Evolutionary conservation across 257 asterid genomes (phyloP), one percentile per base, ranked within the genome.

Genomic region (Phtheirospermum japonicum): DNA sequence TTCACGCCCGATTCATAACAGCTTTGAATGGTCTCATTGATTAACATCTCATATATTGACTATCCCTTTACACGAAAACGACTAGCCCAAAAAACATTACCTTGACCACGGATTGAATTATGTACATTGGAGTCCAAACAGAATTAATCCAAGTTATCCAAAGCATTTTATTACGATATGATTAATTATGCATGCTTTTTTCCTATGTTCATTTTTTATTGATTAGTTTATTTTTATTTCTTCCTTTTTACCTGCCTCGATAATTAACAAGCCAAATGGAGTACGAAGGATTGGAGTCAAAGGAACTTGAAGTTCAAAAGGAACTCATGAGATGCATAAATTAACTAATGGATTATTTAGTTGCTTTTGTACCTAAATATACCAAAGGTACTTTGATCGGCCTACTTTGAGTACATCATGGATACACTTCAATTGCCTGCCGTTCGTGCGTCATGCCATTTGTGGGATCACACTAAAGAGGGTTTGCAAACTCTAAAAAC

Each of bases 171-270:
- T 20, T 43, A 30, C 11, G 32, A 19, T 19, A 16, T 36, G 18
- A 52, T 34, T 34, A 34, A 34, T 17, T 58, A 50, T 18, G 48
- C 12, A 12, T 30, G 31, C 34, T 56, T 28, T 56, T 23, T 23
- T 23, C 28, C 28, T 3, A 23, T 55, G 45, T 36, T 56, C 48
- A 43, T 56, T 26, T 11, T 55, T 17, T 43, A 56, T 42, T 5
- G 57, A 12, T 3, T 3, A 1, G 1, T 23, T 23, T 3, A 8
- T 39, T 7, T 23, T 13, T 16, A 58, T n/a, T 0, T 55, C 20
- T 55, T 55, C 19, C 79, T 74, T 74, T 74, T 66, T 77, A 77
- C 85, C 85, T 53, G 70, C 67, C 79, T 39, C 51, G 83, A 72
- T 74, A 36, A 49, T 39, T 53, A n/a, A 43, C 83, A 53, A 18